A percentile compares a stretch with the other conserved stretches of the same genome.
These are phyloP conservation scores for Amorphotheca resinae DNA, from an alignment of 495 filamentous ascomycete genomes.

Conservation along the genomic window DNA sequence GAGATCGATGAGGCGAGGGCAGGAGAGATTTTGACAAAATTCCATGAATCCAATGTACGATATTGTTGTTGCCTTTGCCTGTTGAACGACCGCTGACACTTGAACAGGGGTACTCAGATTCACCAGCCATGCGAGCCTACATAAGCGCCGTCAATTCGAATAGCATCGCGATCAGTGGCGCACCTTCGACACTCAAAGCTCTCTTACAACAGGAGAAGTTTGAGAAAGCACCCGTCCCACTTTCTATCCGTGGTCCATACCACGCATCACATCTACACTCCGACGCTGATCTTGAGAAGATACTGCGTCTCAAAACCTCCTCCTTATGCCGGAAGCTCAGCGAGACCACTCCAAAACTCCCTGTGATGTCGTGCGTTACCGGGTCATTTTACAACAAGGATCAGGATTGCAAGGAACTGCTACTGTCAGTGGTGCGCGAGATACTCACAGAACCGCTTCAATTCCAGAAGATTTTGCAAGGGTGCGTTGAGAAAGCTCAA, in stretches of 20 bases:
- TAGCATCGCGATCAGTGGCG: conserved; percentile 68
- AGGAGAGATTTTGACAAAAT: conserved; percentile 30
- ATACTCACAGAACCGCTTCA: conserved; percentile 43
- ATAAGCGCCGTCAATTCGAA: conserved; percentile 60
- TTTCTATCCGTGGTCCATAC: conserved; percentile 68
- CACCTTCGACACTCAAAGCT: conserved; percentile 47
- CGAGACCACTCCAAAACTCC: conserved; percentile 36
- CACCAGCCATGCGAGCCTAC: conserved; percentile 45
- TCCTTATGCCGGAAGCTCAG: conserved; percentile 28
- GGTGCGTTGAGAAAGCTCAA: conserved; percentile 33
- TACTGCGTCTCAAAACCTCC: conserved; percentile 36
- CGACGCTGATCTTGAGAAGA: conserved; percentile 43
- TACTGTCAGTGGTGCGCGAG: conserved; percentile 42
- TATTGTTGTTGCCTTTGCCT: neutral
- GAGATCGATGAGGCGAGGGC: conserved; percentile 32
- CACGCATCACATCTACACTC: conserved; percentile 66
- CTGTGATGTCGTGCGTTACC: conserved; percentile 45
- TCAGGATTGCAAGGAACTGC: conserved; percentile 34
- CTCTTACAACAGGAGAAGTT: conserved; percentile 44
- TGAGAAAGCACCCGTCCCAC: conserved; percentile 43
- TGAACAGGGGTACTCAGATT: neutral
- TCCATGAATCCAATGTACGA: conserved; percentile 37
- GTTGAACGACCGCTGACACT: conserved; percentile 6
- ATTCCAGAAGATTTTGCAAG: conserved; percentile 45
- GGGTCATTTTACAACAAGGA: conserved; percentile 32